Evolutionary conservation across 2,329 filamentous ascomycete genomes (phyloP).

Genomic region (Curvularia lunata): DNA sequence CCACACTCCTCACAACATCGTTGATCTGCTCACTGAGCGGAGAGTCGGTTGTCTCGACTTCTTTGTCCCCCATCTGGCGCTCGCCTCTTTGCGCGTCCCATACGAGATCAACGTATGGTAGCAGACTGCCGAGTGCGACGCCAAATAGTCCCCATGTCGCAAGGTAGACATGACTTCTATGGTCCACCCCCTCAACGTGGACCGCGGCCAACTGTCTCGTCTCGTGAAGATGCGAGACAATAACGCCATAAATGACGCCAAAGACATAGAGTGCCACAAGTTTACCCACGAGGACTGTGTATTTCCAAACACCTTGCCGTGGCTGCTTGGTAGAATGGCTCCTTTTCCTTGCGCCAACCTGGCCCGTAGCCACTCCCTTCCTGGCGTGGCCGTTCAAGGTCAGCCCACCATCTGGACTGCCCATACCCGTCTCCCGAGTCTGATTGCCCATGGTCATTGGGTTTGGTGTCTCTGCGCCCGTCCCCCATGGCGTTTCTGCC

Average conservation of each 20-base stretch:
- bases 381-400: slow-evolving; percentile 31
- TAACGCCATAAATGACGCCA: slow-evolving; percentile 80
- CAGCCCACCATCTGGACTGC: slow-evolving; percentile 36
- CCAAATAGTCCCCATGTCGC: slow-evolving; percentile 82
- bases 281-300: slow-evolving; percentile 64
- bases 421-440: slow-evolving; percentile 29
- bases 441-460: slow-evolving; percentile 26
- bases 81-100: slow-evolving; percentile 64
- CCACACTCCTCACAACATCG: slow-evolving; percentile 70
- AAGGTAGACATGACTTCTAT: slow-evolving; percentile 70
- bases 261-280: slow-evolving; percentile 74
- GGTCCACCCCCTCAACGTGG: slow-evolving; percentile 63
- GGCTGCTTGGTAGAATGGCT: slow-evolving; percentile 15
- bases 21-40: slow-evolving; percentile 72
- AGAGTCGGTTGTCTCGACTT: slow-evolving; percentile 47
- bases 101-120: slow-evolving; percentile 83
- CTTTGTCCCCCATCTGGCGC: slow-evolving; percentile 18
- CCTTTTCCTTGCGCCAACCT: slow-evolving; percentile 4
- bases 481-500: slow-evolving; percentile 76
- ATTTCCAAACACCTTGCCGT: slow-evolving; percentile 39
- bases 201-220: slow-evolving; percentile 69
- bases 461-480: slow-evolving; percentile 73
- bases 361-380: slow-evolving; percentile 11
- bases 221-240: slow-evolving; percentile 81
- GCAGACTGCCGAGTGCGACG: slow-evolving; percentile 74